Conservation (phyloP, 1,139 yeast species). For the Sugiyamaella paludigena region DNA sequence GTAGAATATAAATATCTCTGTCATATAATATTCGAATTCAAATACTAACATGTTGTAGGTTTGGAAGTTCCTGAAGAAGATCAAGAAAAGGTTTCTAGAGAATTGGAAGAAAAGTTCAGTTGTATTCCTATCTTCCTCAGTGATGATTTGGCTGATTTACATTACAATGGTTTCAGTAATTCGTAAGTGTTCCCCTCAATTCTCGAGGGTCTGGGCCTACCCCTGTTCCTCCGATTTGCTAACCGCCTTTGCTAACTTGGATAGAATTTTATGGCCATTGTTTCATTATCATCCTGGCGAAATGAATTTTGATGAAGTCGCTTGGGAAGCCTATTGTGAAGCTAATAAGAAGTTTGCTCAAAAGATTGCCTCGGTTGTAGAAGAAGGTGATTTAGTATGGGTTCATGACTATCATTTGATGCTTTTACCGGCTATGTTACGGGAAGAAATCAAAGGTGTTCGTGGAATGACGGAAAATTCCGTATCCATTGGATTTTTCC, state of each 20-base stretch:
- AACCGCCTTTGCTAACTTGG: too few species aligned
- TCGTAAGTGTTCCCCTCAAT: conserved; percentile 33
- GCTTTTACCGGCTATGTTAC: conserved; percentile 88
- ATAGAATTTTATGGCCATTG: conserved; percentile 82
- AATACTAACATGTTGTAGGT: conserved; percentile 38
- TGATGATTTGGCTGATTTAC: conserved; percentile 90
- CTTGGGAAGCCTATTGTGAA: conserved; percentile 97
- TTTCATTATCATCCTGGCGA: conserved; percentile 99
- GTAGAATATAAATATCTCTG: conserved; percentile 3
- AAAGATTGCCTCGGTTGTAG: conserved; percentile 65
- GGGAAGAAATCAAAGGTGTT: conserved; percentile 55
- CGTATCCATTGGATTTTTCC: conserved; percentile 70
- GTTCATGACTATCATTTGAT: conserved; percentile 96
- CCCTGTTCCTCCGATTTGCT: too few species aligned
- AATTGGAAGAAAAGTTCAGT: conserved; percentile 71
- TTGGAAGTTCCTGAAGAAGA: conserved; percentile 80
- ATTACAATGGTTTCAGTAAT: conserved; percentile 94
- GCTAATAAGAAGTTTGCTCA: conserved; percentile 85
- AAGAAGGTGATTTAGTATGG: conserved; percentile 91
- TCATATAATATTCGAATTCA: background rate
- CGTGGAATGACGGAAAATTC: conserved; percentile 50
- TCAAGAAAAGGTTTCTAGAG: conserved; percentile 63
- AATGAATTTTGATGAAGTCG: conserved; percentile 95
- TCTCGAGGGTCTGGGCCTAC: too few species aligned
- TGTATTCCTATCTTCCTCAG: conserved; percentile 87